Conservation (phyloP, 371 early-diverging fungal species). For the Rhizopus stolonifer region DNA sequence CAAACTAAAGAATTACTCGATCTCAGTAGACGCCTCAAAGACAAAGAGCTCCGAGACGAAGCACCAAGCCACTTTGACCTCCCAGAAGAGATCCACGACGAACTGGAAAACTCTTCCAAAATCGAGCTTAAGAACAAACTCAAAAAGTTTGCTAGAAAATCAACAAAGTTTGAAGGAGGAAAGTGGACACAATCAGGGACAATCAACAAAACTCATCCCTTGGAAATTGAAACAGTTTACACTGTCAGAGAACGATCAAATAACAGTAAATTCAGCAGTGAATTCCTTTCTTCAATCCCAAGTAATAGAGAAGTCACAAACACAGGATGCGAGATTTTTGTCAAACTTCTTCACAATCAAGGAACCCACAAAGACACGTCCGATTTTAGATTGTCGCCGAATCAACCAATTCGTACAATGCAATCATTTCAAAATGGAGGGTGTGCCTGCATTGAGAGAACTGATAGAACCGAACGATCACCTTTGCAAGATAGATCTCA, state of each 20-base stretch:
- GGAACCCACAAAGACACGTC: neutral
- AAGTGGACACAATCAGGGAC: no score
- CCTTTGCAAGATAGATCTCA: no score
- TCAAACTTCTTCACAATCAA: no score
- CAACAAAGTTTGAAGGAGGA: no score
- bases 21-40: no score
- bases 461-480: conserved; percentile 3
- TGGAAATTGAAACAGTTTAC: neutral
- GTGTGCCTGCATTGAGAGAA: conserved; percentile 7
- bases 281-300: neutral
- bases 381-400: conserved; percentile 3
- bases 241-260: neutral
- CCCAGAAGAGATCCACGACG: no score
- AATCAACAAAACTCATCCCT: neutral
- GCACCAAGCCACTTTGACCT: no score
- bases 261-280: neutral
- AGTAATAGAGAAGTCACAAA: conserved; percentile 1
- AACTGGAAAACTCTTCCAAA: no score
- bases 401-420: conserved; percentile 6
- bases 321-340: conserved; percentile 1
- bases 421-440: conserved; percentile 20
- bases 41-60: no score
- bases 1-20: no score
- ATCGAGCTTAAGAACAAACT: no score
- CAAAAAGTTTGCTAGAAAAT: no score